These are phyloP conservation scores for Xylariaceae sp. DNA, from an alignment of 2,329 filamentous ascomycete species.

Conservation along the genomic window DNA sequence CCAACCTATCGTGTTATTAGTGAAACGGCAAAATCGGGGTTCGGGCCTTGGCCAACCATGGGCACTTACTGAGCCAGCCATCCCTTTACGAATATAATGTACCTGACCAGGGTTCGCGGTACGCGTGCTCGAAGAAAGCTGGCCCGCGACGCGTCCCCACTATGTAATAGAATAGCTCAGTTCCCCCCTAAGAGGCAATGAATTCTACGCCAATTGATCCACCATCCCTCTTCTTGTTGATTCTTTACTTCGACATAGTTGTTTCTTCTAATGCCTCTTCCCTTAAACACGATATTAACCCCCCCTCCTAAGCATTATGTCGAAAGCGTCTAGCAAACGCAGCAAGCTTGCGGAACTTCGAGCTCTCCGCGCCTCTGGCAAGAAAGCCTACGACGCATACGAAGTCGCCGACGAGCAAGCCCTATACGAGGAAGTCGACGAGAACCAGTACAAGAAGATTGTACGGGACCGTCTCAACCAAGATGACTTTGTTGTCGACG, in stretches of 20 bases:
- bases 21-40: no score
- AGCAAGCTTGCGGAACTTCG: constrained; percentile 76
- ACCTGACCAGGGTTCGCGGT: constrained; percentile 35
- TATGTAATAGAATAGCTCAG: constrained; percentile 12
- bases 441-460: constrained; percentile 96
- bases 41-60: no score
- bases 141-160: constrained; percentile 38
- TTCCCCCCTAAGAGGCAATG: constrained; percentile 1
- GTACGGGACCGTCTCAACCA: constrained; percentile 86
- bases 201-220: constrained; percentile 5
- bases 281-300: neutral
- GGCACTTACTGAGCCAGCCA: no score
- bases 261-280: constrained; percentile 1
- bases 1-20: no score
- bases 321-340: constrained; percentile 49
- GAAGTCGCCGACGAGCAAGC: constrained; percentile 82
- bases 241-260: constrained; percentile 1
- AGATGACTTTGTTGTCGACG: constrained; percentile 98
- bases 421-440: constrained; percentile 95
- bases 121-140: constrained; percentile 28
- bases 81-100: no score
- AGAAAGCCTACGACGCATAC: constrained; percentile 88
- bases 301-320: constrained; percentile 43
- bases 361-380: constrained; percentile 84
- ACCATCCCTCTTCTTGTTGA: neutral